Evolutionary conservation across 2,329 filamentous ascomycete genomes (phyloP).

Genomic region (Kalmusia sp.): DNA sequence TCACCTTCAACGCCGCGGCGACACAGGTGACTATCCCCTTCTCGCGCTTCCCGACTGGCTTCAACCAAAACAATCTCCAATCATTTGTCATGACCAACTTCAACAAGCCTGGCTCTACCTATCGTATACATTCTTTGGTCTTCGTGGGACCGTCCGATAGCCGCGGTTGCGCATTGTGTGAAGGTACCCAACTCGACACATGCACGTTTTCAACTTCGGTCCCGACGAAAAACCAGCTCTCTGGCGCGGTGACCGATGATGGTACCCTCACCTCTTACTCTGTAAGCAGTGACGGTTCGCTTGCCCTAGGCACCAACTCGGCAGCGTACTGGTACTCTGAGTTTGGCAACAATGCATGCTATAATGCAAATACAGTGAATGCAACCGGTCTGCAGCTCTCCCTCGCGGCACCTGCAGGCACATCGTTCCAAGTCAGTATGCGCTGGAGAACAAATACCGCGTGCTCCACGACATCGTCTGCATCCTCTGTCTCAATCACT

Average conservation of each 20-base stretch:
- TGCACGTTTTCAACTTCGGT: conserved; percentile 1
- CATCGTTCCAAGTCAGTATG: conserved; percentile 8
- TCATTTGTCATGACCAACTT: conserved; percentile 10
- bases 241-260: conserved; percentile 5
- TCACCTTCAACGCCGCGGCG: conserved; percentile 7
- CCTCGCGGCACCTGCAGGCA: conserved; percentile 9
- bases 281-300: conserved; percentile 9
- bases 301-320: conserved; percentile 1
- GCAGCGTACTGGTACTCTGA: conserved; percentile 14
- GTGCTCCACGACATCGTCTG: conserved; percentile 5
- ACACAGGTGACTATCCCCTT: conserved; percentile 6
- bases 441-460: conserved; percentile 11
- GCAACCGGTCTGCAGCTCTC: conserved; percentile 14
- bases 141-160: conserved; percentile 8
- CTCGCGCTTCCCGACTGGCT: conserved; percentile 1
- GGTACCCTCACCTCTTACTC: conserved; percentile 5
- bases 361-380: conserved; percentile 12
- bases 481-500: conserved; percentile 13
- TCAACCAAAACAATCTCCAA: conserved; percentile 11
- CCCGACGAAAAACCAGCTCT: conserved; percentile 3
- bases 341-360: conserved; percentile 12
- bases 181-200: conserved; percentile 5
- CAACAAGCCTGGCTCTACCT: conserved; percentile 1
- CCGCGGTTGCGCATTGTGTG: conserved; percentile 3
- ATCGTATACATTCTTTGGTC: conserved; percentile 8